A percentile compares a stretch with the other conserved stretches of the same genome.
These are phyloP conservation scores for Geotrichum aggregatum DNA, from an alignment of 1,139 yeast genomes.

Conservation along the genomic window DNA sequence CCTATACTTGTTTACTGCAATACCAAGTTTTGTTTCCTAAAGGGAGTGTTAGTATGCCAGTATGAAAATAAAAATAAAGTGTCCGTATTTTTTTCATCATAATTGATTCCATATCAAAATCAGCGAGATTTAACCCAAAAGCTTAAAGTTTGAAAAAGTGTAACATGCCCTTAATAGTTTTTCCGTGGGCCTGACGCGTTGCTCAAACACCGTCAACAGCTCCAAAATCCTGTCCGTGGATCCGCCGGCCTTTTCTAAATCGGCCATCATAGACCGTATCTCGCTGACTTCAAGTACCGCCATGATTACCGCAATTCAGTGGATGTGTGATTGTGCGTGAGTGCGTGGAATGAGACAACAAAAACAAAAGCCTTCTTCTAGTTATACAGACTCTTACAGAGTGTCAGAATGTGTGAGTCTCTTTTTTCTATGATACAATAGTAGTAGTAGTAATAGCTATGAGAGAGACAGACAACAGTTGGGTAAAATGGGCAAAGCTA, in stretches of 20 bases:
- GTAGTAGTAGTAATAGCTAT: no score
- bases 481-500: no score
- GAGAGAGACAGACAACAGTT: no score
- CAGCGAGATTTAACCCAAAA: not conserved
- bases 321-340: no score
- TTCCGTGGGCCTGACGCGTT: constrained; percentile 80
- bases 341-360: not conserved
- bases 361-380: not conserved
- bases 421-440: not conserved
- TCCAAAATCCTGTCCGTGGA: constrained; percentile 65
- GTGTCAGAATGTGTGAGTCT: not conserved
- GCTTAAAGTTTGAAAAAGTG: not conserved
- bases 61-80: not conserved
- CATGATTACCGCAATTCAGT: not conserved
- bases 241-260: constrained; percentile 62
- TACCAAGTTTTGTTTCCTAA: constrained; percentile 91
- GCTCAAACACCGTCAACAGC: constrained; percentile 61
- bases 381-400: not conserved
- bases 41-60: not conserved
- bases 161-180: constrained; percentile 58
- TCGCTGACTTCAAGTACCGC: constrained; percentile 56
- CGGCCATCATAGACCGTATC: constrained; percentile 62
- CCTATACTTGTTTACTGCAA: constrained; percentile 86
- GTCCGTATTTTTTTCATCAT: not conserved
- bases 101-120: not conserved